phyloP scores from a whole-genome alignment of 352 stramenopile species.

The Phytopythium kandeliae region DNA sequence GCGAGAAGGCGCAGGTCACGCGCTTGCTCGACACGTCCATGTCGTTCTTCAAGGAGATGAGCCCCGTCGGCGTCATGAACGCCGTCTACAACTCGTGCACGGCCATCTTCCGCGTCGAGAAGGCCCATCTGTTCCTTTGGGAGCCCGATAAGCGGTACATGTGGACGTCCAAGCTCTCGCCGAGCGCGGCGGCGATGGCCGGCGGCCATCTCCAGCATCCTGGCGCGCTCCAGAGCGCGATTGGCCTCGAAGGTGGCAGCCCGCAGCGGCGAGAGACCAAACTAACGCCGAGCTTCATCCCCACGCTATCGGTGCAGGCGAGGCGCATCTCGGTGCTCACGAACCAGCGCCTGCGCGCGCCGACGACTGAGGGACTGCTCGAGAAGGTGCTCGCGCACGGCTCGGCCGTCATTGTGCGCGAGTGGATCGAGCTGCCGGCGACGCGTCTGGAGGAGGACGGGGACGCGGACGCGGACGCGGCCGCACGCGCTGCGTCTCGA shows the following conservation, averaged over 20 bases:
- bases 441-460: constrained; percentile 3
- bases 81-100: constrained; percentile 72
- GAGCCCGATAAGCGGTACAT: constrained; percentile 37
- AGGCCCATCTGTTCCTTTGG: constrained; percentile 64
- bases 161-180: constrained; percentile 67
- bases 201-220: too few relatives aligned
- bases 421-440: constrained; percentile 24
- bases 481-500: too few relatives aligned
- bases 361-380: constrained; percentile 48
- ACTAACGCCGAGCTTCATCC: constrained; percentile 19
- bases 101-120: constrained; percentile 56
- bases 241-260: background rate
- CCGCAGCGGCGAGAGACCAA: constrained; percentile 4
- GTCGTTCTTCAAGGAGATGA: constrained; percentile 82
- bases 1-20: constrained; percentile 59
- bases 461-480: background rate
- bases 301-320: constrained; percentile 25
- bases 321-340: constrained; percentile 56
- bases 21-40: constrained; percentile 65
- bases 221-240: background rate
- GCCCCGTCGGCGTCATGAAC: constrained; percentile 69
- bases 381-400: constrained; percentile 49
- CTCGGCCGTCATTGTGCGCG: constrained; percentile 39
- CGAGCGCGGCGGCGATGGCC: constrained; percentile 9
- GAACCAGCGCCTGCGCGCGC: constrained; percentile 44